Conservation (phyloP, 2,329 filamentous ascomycete species). For the Hypoxylon sp. region DNA sequence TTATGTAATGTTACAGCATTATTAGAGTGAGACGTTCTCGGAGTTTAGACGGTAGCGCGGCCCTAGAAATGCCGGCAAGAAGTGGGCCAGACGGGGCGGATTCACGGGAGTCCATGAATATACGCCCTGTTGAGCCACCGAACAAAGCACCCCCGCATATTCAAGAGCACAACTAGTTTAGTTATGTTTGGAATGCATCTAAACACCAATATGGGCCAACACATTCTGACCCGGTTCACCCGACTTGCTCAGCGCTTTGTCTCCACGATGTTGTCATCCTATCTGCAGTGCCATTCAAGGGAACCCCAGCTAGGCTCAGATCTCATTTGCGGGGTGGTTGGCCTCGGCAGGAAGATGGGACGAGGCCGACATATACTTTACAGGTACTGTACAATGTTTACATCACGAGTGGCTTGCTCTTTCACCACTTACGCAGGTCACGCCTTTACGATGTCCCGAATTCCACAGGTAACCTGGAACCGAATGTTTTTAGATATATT, state of each 20-base stretch:
- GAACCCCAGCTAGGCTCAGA: constrained; percentile 18
- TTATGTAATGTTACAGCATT: constrained; percentile 19
- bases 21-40: constrained; percentile 11
- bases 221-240: constrained; percentile 8
- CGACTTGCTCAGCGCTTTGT: constrained; percentile 17
- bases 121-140: constrained; percentile 17
- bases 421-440: constrained; percentile 17
- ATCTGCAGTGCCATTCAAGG: constrained; percentile 20
- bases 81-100: constrained; percentile 27
- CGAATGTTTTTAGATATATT: constrained; percentile 20
- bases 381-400: constrained; percentile 19
- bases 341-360: constrained; percentile 35
- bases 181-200: constrained; percentile 21
- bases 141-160: constrained; percentile 28
- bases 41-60: constrained; percentile 34
- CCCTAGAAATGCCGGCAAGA: constrained; percentile 29
- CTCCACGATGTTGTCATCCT: constrained; percentile 32
- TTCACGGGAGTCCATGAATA: constrained; percentile 22
- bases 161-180: constrained; percentile 13
- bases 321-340: constrained; percentile 18
- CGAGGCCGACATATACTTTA: constrained; percentile 13
- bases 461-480: constrained; percentile 1
- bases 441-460: constrained; percentile 18
- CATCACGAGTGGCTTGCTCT: constrained; percentile 23
- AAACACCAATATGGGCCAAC: constrained; percentile 21